Conservation (phyloP, 352 stramenopile species). For the Halophytophthora batemanensis region DNA sequence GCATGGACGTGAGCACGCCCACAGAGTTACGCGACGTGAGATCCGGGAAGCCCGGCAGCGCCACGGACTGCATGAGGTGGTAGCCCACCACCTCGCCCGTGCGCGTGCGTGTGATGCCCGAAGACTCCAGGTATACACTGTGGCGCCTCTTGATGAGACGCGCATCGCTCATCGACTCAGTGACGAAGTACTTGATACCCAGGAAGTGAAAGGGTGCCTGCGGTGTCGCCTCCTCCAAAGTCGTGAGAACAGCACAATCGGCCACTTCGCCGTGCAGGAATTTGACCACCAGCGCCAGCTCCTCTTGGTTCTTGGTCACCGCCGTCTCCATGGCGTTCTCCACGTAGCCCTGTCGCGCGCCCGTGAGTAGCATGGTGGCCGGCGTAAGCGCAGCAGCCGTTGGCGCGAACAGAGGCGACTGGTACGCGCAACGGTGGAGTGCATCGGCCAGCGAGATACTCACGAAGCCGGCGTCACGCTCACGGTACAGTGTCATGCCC, state of each 20-base stretch:
- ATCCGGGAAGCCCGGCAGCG: slow-evolving; percentile 50
- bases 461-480: slow-evolving; percentile 27
- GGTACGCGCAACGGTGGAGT: slow-evolving; percentile 14
- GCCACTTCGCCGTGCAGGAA: slow-evolving; percentile 61
- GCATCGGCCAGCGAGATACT: slow-evolving; percentile 16
- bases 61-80: slow-evolving; percentile 69
- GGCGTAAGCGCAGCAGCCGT: slow-evolving; percentile 22
- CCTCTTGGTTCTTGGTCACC: slow-evolving; percentile 35
- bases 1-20: slow-evolving; percentile 43
- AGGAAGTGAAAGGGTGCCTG: slow-evolving; percentile 55
- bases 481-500: slow-evolving; percentile 39
- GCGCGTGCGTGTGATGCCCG: slow-evolving; percentile 37
- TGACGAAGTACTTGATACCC: slow-evolving; percentile 67
- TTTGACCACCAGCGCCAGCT: slow-evolving; percentile 37
- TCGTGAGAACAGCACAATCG: slow-evolving; percentile 59
- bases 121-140: slow-evolving; percentile 56
- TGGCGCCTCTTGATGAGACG: slow-evolving; percentile 53
- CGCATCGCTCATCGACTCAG: slow-evolving; percentile 39
- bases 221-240: slow-evolving; percentile 41
- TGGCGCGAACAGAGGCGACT: slow-evolving; percentile 23
- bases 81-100: slow-evolving; percentile 53
- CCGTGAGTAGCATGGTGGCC: slow-evolving; percentile 31
- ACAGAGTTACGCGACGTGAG: slow-evolving; percentile 52
- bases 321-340: slow-evolving; percentile 45
- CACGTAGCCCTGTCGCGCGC: slow-evolving; percentile 32